Conservation (phyloP, 2,329 filamentous ascomycete genomes). For the Sporothrix schenckii region DNA sequence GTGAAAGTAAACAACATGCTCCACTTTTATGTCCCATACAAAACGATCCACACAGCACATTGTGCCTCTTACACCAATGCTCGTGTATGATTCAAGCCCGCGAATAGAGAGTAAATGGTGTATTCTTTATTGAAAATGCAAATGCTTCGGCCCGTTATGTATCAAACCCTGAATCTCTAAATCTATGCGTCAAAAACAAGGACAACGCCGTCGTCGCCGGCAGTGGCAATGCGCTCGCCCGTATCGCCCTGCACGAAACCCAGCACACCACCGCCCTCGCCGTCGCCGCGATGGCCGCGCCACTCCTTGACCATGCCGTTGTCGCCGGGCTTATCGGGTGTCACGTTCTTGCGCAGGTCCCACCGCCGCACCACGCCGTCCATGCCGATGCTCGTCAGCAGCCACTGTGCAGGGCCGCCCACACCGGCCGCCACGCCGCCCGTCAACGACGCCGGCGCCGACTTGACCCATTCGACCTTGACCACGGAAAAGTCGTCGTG, state of each 20-base stretch:
- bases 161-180: neutral
- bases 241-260: conserved; percentile 83
- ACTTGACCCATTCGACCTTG: conserved; percentile 79
- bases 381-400: conserved; percentile 86
- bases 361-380: conserved; percentile 89
- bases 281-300: conserved; percentile 83
- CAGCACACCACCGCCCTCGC: conserved; percentile 84
- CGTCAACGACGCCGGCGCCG: conserved; percentile 31
- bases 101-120: neutral
- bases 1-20: conserved; percentile 9
- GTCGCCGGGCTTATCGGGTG: conserved; percentile 18
- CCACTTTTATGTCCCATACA: conserved; percentile 7
- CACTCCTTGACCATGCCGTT: conserved; percentile 79
- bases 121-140: conserved; percentile 9
- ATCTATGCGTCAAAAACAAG: conserved; percentile 65
- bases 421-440: conserved; percentile 19
- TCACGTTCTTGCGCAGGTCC: conserved; percentile 66
- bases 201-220: conserved; percentile 79
- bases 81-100: neutral
- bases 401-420: conserved; percentile 50
- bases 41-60: neutral
- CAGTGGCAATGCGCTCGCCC: conserved; percentile 78
- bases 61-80: too few species aligned
- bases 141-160: neutral
- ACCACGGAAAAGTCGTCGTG: conserved; percentile 91